phyloP scores from a whole-genome alignment of 2,329 filamentous ascomycete genomes.

The Cercospora sesami region DNA sequence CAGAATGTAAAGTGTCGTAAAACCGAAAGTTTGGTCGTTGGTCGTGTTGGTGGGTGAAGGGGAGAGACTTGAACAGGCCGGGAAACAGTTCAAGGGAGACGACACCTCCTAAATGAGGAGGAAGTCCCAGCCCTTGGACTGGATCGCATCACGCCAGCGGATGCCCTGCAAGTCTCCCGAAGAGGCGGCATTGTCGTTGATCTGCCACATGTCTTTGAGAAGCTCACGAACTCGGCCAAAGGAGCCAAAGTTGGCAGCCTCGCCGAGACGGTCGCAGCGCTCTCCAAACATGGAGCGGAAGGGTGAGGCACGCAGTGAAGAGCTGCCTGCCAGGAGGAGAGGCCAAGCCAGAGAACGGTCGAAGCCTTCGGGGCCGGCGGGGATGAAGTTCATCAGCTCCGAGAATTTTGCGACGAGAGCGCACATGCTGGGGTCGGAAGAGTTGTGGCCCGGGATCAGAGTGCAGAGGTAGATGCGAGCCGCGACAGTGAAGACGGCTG shows the following conservation, averaged over 20 bases:
- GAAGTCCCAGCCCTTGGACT: slow-evolving; percentile 87
- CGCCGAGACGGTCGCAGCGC: slow-evolving; percentile 71
- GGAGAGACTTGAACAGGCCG: slow-evolving; percentile 29
- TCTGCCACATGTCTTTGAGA: slow-evolving; percentile 76
- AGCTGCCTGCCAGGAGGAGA: slow-evolving; percentile 80
- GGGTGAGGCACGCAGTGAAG: slow-evolving; percentile 67
- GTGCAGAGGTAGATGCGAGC: slow-evolving; percentile 97
- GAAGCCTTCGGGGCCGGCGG: slow-evolving; percentile 75
- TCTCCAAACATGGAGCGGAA: slow-evolving; percentile 80
- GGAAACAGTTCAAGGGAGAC: slow-evolving; percentile 27
- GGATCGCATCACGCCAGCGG: slow-evolving; percentile 95
- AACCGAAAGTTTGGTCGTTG: slow-evolving; percentile 8
- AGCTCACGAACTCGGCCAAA: slow-evolving; percentile 80
- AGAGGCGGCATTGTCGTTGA: slow-evolving; percentile 64
- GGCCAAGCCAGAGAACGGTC: slow-evolving; percentile 94
- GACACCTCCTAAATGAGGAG: slow-evolving; percentile 67
- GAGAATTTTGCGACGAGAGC: slow-evolving; percentile 77
- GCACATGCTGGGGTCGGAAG: slow-evolving; percentile 69
- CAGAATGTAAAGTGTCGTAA: slow-evolving; percentile 18
- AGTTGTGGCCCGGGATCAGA: slow-evolving; percentile 83
- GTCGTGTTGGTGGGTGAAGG: slow-evolving; percentile 10
- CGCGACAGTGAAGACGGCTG: slow-evolving; percentile 83
- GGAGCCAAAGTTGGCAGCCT: slow-evolving; percentile 75
- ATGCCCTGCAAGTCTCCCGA: slow-evolving; percentile 63
- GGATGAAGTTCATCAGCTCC: slow-evolving; percentile 75